Base-by-base conservation (phyloP, 2,329 filamentous ascomycete genomes). In the Aaosphaeria arxii region DNA sequence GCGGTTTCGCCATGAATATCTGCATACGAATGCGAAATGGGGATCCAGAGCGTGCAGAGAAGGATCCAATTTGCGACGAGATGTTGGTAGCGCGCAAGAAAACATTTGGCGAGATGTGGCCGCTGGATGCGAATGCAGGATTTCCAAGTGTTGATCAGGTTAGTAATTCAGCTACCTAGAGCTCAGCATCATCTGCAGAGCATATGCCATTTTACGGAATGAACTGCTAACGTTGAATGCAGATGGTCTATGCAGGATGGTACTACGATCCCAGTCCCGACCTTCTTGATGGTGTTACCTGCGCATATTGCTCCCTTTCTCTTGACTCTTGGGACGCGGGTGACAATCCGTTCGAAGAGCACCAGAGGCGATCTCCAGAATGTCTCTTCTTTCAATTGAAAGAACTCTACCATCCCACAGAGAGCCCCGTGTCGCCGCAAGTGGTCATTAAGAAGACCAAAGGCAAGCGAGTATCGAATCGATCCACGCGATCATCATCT, bases 261-360 rank as follows among this genome's bases (percentile, higher is more conserved):
- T 91, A 88, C 65, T 96, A 91, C 71, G 95, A 91, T 28, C 91
- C 94, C 0, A 89, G 84, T 5, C 74, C 82, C 40, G 90, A 92
- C 40, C 89, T 85, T 9, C 86, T 94, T 55, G 94, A 99, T 69
- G 89, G 92, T 74, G 89, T 89, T 7, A 94, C 88, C 7, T 99
- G 94, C 67, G 81, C 88, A 30, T 96, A 97, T 72, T 99, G 94
- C 74, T 84, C 88, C 48, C 74, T 97, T 11, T 90, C 87, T 7
- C 80, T 99, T 7, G 92, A 97, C 69, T 91, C 91, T 5, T 99
- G 95, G 94, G 94, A 97, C 65, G 86, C 87, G 1, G 85, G 86
- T 50, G 94, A 99, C 68, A 89, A 95, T 65, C 94, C 94, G 52
- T 82, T 87, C 85, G 85, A 95, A 52, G 94, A 99, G 66, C 94